These are phyloP conservation scores for Trichoderma sp. DNA, from an alignment of 2,329 filamentous ascomycete species.

Conservation along the genomic window DNA sequence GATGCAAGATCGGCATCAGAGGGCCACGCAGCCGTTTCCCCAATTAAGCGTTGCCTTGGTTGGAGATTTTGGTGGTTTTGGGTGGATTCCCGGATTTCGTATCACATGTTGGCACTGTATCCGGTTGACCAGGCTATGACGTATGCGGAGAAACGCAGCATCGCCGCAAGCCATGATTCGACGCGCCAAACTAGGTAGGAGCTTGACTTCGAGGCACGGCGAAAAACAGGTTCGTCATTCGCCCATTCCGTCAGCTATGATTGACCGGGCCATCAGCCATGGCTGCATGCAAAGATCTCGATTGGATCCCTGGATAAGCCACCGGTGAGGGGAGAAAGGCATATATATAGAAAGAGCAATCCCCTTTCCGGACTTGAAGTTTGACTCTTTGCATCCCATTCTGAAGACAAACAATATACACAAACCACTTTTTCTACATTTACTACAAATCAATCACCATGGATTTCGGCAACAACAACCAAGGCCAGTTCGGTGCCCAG, in stretches of 20 bases:
- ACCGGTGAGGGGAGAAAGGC: not conserved
- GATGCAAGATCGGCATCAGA: constrained; percentile 26
- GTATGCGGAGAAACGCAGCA: constrained; percentile 6
- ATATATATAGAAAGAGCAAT: constrained; percentile 9
- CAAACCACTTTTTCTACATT: not conserved
- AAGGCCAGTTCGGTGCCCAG: constrained; percentile 22
- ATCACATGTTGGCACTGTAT: not conserved
- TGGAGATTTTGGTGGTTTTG: not conserved
- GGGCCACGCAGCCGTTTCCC: constrained; percentile 3
- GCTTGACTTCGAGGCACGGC: constrained; percentile 1
- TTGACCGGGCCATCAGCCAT: not conserved
- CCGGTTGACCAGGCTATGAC: constrained; percentile 1
- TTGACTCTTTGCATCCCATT: not conserved
- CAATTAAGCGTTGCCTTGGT: constrained; percentile 15
- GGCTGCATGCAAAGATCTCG: not conserved
- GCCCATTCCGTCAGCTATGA: constrained; percentile 1
- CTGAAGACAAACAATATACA: not conserved
- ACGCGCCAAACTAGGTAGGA: not conserved
- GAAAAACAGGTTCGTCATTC: not conserved
- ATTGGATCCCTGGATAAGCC: constrained; percentile 8
- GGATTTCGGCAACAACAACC: constrained; percentile 44
- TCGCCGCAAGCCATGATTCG: constrained; percentile 2
- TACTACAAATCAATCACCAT: constrained; percentile 32
- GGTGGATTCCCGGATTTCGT: not conserved
- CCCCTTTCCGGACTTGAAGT: not conserved